Conservation (phyloP, 768 basidiomycete species). For the Rickenella mellea region DNA sequence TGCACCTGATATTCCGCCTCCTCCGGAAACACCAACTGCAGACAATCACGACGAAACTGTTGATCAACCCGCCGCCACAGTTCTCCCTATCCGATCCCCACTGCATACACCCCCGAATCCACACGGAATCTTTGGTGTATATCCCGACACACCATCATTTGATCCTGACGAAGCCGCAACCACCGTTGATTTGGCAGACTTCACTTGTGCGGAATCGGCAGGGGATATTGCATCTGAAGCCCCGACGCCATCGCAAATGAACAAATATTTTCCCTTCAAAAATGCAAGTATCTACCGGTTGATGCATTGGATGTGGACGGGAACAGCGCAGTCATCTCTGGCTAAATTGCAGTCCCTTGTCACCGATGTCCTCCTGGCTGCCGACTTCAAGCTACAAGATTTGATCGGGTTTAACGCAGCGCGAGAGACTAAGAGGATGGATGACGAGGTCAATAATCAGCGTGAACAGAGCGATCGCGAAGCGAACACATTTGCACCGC, state of each 20-base stretch:
- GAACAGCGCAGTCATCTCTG: constrained; percentile 17
- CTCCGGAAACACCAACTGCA: no score
- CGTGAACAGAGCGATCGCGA: no score
- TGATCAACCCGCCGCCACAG: no score
- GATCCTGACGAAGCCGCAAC: constrained; percentile 15
- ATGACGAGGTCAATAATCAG: no score
- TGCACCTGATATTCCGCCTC: no score
- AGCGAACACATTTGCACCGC: no score
- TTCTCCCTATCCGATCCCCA: constrained; percentile 10
- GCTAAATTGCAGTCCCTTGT: constrained; percentile 17
- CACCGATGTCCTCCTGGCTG: constrained; percentile 13
- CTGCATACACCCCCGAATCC: constrained; percentile 13
- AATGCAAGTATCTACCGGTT: constrained; percentile 15
- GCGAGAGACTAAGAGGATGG: constrained; percentile 7
- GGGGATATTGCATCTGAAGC: constrained; percentile 2
- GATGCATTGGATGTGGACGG: constrained; percentile 21
- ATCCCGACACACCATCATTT: constrained; percentile 15
- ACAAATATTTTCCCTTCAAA: constrained; percentile 8
- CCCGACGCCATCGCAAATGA: constrained; percentile 5
- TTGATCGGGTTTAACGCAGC: constrained; percentile 11
- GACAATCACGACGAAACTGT: no score
- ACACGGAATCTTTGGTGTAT: constrained; percentile 15
- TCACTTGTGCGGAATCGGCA: neutral
- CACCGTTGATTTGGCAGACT: neutral
- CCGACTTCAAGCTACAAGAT: constrained; percentile 13